These are phyloP conservation scores for Calonectria montana DNA, from an alignment of 2,329 filamentous ascomycete genomes.

Conservation along the genomic window DNA sequence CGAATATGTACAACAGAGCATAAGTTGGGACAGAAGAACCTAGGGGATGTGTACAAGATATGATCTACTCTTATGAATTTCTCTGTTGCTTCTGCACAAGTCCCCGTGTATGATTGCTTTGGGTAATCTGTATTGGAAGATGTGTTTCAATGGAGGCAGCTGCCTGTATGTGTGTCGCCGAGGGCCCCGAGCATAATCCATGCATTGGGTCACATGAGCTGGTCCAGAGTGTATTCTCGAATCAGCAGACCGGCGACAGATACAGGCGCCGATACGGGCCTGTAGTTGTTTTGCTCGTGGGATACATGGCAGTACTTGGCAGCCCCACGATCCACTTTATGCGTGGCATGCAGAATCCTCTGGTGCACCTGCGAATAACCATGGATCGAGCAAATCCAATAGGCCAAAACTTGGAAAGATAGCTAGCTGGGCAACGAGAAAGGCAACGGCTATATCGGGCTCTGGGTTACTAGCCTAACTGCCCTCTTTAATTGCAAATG, in stretches of 20 bases:
- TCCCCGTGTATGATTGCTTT: neutral
- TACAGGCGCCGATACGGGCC: neutral
- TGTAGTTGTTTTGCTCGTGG: too few relatives aligned
- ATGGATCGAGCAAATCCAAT: slow-evolving; percentile 8
- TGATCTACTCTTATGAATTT: neutral
- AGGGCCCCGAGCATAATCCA: neutral
- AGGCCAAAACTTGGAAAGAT: neutral
- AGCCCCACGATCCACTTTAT: slow-evolving; percentile 30
- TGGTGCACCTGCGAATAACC: slow-evolving; percentile 4
- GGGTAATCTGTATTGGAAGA: neutral
- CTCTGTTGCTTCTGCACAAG: neutral
- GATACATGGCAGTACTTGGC: neutral
- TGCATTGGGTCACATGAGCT: neutral
- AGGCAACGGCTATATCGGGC: neutral
- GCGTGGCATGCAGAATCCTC: slow-evolving; percentile 28
- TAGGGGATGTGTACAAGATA: slow-evolving; percentile 27
- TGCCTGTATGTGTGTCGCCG: neutral
- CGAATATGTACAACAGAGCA: slow-evolving; percentile 40
- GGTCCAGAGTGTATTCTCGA: neutral
- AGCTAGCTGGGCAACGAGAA: neutral
- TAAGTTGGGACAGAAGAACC: slow-evolving; percentile 24
- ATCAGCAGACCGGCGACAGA: neutral
- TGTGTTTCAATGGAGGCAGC: neutral
- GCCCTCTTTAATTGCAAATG: neutral
- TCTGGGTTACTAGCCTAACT: neutral